Evolutionary conservation across 805 yeast genomes (phyloP), one percentile per base, ranked within the genome.

Genomic region (Lachancea lanzarotensis): DNA sequence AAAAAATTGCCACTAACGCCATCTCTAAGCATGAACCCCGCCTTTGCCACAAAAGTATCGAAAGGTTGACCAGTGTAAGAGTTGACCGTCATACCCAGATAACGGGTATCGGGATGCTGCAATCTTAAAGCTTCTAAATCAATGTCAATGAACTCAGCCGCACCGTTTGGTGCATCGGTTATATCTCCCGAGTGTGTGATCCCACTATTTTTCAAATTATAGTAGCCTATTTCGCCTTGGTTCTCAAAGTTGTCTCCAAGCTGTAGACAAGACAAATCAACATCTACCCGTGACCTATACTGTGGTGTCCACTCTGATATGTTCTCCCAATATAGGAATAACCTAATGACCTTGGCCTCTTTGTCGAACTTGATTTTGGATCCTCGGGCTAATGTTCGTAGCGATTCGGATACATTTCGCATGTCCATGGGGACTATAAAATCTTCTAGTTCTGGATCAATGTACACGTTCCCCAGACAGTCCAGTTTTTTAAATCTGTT

Each of bases 21-120:
- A 33, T 40, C 44, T 22, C 44, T 32, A 22, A 32, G 29, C 44
- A 40, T 40, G 44, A 33, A 40, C 6, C 44, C 44, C 15, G 44
- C 44, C 34, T 40, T 32, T n/a, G 44, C 44, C 22, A 12, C n/a
- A 26, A 40, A 40, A 17, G 38, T 33, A 32, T 32, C 17, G 18
- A 40, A 40, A 20, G 38, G 17, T 40, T 40, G 44, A 22, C 44
- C 44, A n/a, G 38, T 33, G 25, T 19, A 40, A 16, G 38, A 33
- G 26, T 40, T 40, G 30, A 40, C 32, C 19, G 38, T 34, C 33
- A 34, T 15, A 22, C 36, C 44, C 5, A 40, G 16, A 25, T 40
- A 40, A 13, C 44, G 29, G 5, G 20, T 33, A 12, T 33, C 38
- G 11, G 44, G 44, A 18, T 8, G 16, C 7, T 17, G 13, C 3